phyloP scores from a whole-genome alignment of 148 eudicot genomes.

The Euryodendron excelsum region DNA sequence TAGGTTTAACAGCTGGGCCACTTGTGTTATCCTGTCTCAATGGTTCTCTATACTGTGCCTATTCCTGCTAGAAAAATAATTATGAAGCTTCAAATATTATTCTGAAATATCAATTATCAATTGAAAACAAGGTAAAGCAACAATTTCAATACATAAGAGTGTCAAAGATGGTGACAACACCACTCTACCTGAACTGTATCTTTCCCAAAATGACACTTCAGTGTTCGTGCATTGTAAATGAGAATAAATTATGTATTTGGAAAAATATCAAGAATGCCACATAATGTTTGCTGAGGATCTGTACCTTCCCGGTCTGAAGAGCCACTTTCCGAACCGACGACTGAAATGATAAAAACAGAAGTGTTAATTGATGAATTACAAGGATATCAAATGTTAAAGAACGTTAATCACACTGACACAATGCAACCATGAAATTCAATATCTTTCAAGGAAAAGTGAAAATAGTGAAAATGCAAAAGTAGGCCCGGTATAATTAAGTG shows the following conservation, averaged over 20 bases:
- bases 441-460: background rate
- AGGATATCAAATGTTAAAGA: background rate
- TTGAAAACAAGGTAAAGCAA: no score
- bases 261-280: background rate
- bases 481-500: background rate
- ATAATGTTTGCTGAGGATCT: slow-evolving; percentile 8
- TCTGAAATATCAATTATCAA: background rate
- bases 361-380: slow-evolving; percentile 12
- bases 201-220: background rate
- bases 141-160: no score
- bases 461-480: background rate
- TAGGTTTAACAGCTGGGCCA: background rate
- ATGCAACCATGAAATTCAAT: background rate
- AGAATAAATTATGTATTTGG: background rate
- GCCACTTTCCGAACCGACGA: slow-evolving; percentile 87
- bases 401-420: background rate
- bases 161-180: background rate
- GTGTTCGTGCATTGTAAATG: background rate
- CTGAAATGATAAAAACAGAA: slow-evolving; percentile 47
- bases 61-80: background rate
- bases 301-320: slow-evolving; percentile 81
- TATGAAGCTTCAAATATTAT: background rate
- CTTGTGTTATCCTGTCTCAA: background rate
- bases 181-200: slow-evolving; percentile 1
- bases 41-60: background rate